Base-by-base conservation (phyloP, 805 yeast species). In the Candida ulmi region DNA sequence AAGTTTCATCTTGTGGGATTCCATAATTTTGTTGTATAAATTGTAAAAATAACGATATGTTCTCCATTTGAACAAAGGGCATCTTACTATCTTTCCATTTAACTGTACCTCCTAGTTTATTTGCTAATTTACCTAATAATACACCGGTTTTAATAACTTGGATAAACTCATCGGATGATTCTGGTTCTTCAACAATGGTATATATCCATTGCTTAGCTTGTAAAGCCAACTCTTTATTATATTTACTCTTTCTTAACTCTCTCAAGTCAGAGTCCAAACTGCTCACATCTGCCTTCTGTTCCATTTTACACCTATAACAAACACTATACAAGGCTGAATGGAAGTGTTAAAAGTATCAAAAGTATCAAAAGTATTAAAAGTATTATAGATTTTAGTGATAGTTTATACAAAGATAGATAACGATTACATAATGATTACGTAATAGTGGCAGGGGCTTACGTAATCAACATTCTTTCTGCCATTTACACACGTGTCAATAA, bases 41-140 rank as follows among this genome's bases (percentile, higher is more conserved):
- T 6, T 68, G 62, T 29, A 87, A 62, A 52, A 87, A 87, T 46
- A 76, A 75, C 36, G 87, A 77, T 26, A 87, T 85, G 52, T 86
- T 86, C 54, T 87, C 95, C 96, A 87, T 87, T 61, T 80, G 71
- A 13, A 79, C 74, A 57, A 86, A 87, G 3, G 95, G 91, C 81
- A 85, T 78, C 37, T 68, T 66, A 11, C 87, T 76, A 36, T 68
- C 68, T 55, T 82, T 85, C 56, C 60, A 79, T 45, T 69, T 74
- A 4, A 67, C 55, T 2, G 49, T 40, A 3, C 65, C 60, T 6
- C 68, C 66, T 15, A 76, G 65, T 1, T 57, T 56, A 40, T 70
- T 71, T 7, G 65, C 61, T 21, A 79, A 39, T 28, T 61, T 58
- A 46, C 83, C 76, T n/a, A 80, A 57, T 0, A 69, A 59, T 0